phyloP scores from a whole-genome alignment of 129 eudicot species.

The Flaveria linearis region DNA sequence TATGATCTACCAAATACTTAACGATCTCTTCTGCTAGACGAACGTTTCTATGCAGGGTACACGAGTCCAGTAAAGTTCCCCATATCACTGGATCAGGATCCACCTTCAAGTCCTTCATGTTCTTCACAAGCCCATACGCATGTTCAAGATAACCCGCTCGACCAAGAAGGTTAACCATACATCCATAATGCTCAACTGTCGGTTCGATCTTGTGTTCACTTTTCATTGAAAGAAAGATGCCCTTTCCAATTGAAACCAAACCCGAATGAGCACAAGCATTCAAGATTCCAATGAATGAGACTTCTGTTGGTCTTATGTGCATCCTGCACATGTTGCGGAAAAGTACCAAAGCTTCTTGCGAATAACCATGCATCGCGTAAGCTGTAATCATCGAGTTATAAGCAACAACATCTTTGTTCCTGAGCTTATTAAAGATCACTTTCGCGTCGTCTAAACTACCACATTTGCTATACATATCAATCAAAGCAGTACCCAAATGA shows the following conservation, averaged over 20 bases:
- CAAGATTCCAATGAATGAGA: constrained; percentile 71
- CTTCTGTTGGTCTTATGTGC: constrained; percentile 46
- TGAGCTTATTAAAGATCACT: constrained; percentile 52
- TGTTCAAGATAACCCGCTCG: constrained; percentile 73
- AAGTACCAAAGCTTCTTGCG: constrained; percentile 52
- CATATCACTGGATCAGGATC: constrained; percentile 62
- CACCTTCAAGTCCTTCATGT: constrained; percentile 43
- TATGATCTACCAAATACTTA: constrained; percentile 34
- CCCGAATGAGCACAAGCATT: constrained; percentile 88
- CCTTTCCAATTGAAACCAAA: constrained; percentile 56
- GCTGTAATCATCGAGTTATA: constrained; percentile 83
- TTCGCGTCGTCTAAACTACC: constrained; percentile 71
- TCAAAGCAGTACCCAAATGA: constrained; percentile 67
- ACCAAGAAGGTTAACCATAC: constrained; percentile 86
- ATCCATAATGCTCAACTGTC: constrained; percentile 79
- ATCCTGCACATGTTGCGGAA: constrained; percentile 46
- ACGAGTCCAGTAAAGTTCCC: constrained; percentile 80
- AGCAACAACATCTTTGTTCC: constrained; percentile 53
- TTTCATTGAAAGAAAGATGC: constrained; percentile 54
- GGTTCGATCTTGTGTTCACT: constrained; percentile 46
- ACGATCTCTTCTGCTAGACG: constrained; percentile 62
- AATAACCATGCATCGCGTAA: constrained; percentile 71
- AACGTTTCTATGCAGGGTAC: constrained; percentile 62
- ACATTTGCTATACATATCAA: constrained; percentile 84
- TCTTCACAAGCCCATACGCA: constrained; percentile 60